These are phyloP conservation scores for Sphaerostilbella broomeana DNA, from an alignment of 2,329 filamentous ascomycete species.

Conservation along the genomic window DNA sequence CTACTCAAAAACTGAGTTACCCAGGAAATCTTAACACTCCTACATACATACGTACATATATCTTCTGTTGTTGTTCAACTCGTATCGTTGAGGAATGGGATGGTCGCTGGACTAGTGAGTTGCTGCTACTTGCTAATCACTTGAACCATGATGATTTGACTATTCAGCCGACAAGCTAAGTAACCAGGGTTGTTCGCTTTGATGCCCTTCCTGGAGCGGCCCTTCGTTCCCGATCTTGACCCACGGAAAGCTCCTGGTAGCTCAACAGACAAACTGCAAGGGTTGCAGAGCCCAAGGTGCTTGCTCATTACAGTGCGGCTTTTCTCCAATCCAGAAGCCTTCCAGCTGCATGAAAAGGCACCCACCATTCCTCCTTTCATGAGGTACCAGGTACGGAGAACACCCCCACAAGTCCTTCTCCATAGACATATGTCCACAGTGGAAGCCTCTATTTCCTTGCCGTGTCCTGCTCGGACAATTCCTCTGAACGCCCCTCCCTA, in stretches of 20 bases:
- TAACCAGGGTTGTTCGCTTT: slow-evolving; percentile 10
- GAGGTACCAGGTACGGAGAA: slow-evolving; percentile 15
- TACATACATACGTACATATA: too few relatives aligned
- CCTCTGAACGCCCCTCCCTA: slow-evolving; percentile 12
- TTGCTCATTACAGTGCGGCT: slow-evolving; percentile 14
- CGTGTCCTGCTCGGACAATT: slow-evolving; percentile 12
- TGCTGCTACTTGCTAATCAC: slow-evolving; percentile 1
- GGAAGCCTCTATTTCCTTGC: slow-evolving; percentile 10
- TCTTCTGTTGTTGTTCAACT: too few relatives aligned
- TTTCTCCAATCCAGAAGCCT: slow-evolving; percentile 16
- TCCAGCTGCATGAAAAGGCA: slow-evolving; percentile 13
- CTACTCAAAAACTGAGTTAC: too few relatives aligned
- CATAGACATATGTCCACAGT: slow-evolving; percentile 8
- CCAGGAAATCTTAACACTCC: too few relatives aligned
- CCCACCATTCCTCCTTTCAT: slow-evolving; percentile 15
- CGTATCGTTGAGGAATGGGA: too few relatives aligned
- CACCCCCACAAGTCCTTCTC: slow-evolving; percentile 13
- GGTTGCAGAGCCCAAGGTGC: slow-evolving; percentile 3
- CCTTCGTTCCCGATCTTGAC: slow-evolving; percentile 13
- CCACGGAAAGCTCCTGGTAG: slow-evolving; percentile 14
- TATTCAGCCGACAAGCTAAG: slow-evolving; percentile 4
- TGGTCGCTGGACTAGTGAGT: background rate
- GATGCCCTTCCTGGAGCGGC: slow-evolving; percentile 14
- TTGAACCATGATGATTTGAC: slow-evolving; percentile 1
- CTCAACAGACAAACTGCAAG: slow-evolving; percentile 12